phyloP scores from a whole-genome alignment of 2,329 filamentous ascomycete genomes.

The Exutisphaerella laricina region DNA sequence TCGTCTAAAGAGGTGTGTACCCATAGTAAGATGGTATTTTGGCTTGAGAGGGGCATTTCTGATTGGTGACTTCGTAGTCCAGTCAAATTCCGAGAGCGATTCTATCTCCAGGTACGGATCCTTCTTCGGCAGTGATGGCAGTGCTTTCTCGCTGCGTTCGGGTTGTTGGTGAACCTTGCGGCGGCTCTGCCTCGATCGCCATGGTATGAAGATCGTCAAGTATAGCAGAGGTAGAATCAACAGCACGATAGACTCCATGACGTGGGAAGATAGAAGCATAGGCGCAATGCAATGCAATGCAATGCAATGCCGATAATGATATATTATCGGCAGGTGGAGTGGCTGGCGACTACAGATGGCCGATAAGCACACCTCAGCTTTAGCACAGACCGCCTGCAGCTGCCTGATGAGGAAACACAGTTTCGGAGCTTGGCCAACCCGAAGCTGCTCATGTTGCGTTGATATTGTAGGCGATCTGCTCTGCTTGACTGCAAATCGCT shows the following conservation, averaged over 20 bases:
- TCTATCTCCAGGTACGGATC: constrained; percentile 40
- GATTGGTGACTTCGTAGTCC: constrained; percentile 47
- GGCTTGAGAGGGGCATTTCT: constrained; percentile 55
- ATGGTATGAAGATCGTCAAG: neutral
- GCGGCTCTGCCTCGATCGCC: neutral
- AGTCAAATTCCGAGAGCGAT: constrained; percentile 48
- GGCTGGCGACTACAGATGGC: neutral
- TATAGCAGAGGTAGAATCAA: neutral
- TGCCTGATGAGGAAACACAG: neutral
- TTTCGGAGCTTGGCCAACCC: neutral
- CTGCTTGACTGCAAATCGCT: too few species aligned
- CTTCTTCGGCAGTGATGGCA: constrained; percentile 2
- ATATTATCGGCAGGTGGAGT: too few species aligned
- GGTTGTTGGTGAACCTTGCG: neutral
- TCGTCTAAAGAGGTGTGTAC: too few species aligned
- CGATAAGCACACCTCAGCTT: neutral
- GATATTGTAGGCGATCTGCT: too few species aligned
- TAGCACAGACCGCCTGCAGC: constrained; percentile 2
- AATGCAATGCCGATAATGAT: too few species aligned
- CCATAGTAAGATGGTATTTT: constrained; percentile 60
- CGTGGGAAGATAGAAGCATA: too few species aligned
- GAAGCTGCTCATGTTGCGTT: too few species aligned
- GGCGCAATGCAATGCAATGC: too few species aligned
- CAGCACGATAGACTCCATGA: neutral
- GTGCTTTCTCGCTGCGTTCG: neutral